These are phyloP conservation scores for Aspergillus pseudoterreus DNA, from an alignment of 2,329 filamentous ascomycete genomes.

Conservation along the genomic window DNA sequence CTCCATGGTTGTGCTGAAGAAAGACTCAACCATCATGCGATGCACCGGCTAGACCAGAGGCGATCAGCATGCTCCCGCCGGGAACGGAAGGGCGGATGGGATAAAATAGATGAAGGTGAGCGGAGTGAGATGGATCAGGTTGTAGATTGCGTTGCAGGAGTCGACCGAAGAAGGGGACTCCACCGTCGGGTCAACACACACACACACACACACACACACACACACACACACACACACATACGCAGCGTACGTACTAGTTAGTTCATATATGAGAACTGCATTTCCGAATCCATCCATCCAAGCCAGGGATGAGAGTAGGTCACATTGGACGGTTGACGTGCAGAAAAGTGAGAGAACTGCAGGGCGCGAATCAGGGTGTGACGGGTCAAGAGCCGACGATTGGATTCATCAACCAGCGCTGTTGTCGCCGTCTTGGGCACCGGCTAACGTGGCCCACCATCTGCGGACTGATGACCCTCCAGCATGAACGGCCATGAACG, in stretches of 20 bases:
- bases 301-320: not conserved
- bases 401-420: not conserved
- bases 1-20: not conserved
- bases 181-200: not conserved
- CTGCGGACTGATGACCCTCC: not conserved
- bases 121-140: not conserved
- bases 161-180: not conserved
- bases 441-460: constrained; percentile 4
- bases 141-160: not conserved
- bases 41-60: not conserved
- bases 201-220: no score
- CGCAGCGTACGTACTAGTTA: no score
- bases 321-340: not conserved
- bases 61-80: not conserved
- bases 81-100: constrained; percentile 1
- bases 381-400: constrained; percentile 1
- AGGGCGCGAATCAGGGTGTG: constrained; percentile 1
- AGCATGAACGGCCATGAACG: not conserved
- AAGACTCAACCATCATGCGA: not conserved
- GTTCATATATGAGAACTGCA: no score
- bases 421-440: constrained; percentile 1
- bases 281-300: no score
- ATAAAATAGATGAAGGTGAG: not conserved
- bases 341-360: not conserved
- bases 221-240: no score